Evolutionary conservation across 352 stramenopile genomes (phyloP).

Genomic region (Albugo laibachii): DNA sequence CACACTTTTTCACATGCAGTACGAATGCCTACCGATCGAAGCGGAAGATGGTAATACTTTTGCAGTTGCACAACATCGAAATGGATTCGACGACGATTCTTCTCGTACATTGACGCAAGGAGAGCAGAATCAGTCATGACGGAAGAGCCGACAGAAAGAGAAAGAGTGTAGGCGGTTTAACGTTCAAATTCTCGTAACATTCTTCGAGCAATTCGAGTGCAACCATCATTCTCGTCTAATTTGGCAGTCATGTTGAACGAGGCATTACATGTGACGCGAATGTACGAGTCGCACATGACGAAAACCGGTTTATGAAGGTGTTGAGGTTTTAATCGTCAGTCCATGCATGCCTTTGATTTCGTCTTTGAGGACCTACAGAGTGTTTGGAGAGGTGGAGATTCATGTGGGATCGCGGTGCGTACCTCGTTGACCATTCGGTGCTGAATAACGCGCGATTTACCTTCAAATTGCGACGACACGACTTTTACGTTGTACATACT

Average conservation of each 20-base stretch:
- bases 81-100: constrained; percentile 6
- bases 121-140: too few species aligned
- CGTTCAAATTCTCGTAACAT: too few species aligned
- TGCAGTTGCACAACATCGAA: constrained; percentile 35
- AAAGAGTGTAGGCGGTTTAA: too few species aligned
- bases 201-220: too few species aligned
- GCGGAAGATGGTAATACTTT: constrained; percentile 41
- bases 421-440: constrained; percentile 78
- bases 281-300: too few species aligned
- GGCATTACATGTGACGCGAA: too few species aligned
- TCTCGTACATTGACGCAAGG: too few species aligned
- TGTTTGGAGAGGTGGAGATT: neutral
- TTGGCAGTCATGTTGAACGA: too few species aligned
- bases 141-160: too few species aligned
- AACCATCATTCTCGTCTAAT: too few species aligned
- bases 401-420: neutral
- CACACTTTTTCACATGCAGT: neutral
- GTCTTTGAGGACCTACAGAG: constrained; percentile 40
- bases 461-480: constrained; percentile 49
- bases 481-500: constrained; percentile 81
- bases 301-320: constrained; percentile 16
- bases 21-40: constrained; percentile 13
- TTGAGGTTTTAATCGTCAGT: constrained; percentile 65
- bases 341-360: constrained; percentile 79
- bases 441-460: constrained; percentile 73